Percentiles rank a stretch among this genome's conserved stretches.
phyloP scores from a whole-genome alignment of 805 yeast species.

The Nadsonia fulvescens region DNA sequence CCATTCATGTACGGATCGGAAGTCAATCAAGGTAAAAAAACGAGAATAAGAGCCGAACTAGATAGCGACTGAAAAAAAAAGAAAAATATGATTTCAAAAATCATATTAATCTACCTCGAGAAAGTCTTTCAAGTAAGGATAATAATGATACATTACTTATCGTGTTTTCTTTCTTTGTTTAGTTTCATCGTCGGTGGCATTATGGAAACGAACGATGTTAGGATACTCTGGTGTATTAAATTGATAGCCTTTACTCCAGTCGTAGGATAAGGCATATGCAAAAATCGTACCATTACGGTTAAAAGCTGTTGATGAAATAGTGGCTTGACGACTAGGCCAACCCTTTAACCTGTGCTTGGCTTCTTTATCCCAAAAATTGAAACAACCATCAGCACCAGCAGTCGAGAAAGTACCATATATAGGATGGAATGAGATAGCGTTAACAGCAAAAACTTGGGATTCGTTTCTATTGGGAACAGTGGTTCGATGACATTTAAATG shows the following conservation, averaged over 20 bases:
- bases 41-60: too few relatives aligned
- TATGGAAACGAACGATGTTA: constrained; percentile 62
- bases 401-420: constrained; percentile 80
- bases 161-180: constrained; percentile 21
- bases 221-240: constrained; percentile 63
- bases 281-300: constrained; percentile 68
- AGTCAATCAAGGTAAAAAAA: too few relatives aligned
- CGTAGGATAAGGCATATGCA: constrained; percentile 86
- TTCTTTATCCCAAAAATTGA: constrained; percentile 92
- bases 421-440: constrained; percentile 75
- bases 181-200: constrained; percentile 72
- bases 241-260: constrained; percentile 76
- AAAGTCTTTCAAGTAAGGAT: too few relatives aligned
- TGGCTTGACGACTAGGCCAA: constrained; percentile 35
- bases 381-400: constrained; percentile 87
- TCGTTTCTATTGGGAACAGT: constrained; percentile 36
- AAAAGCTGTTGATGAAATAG: constrained; percentile 65
- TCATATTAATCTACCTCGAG: too few relatives aligned
- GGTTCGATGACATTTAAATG: constrained; percentile 90
- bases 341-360: constrained; percentile 73
- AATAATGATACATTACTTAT: too few relatives aligned
- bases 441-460: constrained; percentile 58
- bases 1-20: too few relatives aligned
- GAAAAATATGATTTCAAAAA: too few relatives aligned
- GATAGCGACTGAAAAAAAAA: too few relatives aligned